Evolutionary conservation across 306 rosid species (phyloP), one percentile per base, ranked within the genome.

Genomic region (Rubus parviflorus): DNA sequence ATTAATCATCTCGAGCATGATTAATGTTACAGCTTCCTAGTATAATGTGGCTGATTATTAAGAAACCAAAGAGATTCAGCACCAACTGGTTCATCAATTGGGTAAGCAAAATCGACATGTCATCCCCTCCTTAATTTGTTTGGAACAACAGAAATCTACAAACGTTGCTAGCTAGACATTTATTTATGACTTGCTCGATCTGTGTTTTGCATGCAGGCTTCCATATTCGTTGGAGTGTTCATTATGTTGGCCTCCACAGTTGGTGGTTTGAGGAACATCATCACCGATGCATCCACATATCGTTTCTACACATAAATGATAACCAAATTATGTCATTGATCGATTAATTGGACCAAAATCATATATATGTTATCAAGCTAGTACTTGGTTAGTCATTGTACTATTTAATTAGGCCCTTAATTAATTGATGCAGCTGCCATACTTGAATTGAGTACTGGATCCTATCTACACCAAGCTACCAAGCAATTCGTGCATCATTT

Each of bases 171-270:
- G 51, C 3, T 41, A 42, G 51, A 67, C 17, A n/a, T 19, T 30
- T 9, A 48, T 48, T 5, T 63, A 76, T 20, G 40, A 51, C 47
- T 22, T 53, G 52, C 1, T 56, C 30, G 2, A 30, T 30, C 35
- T 82, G 17, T 70, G 75, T 41, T 19, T 79, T 74, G 42, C 35
- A 62, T 70, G 58, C 92, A 94, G 97, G 85, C 42, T 63, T 48
- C 86, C 83, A 94, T 94, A 86, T 84, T 23, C 57, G 3, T 90
- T 56, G 98, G 98, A 77, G 87, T 89, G 76, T 83, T 90, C 90
- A 90, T 94, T 45, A 94, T 94, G 97, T 70, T 90, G 89, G 97
- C 95, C 15, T 94, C 97, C 65, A 94, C 98, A 0, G 51, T 94
- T 41, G 98, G 98, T 60, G 98, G 98, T 73, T 80, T 94, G 38